phyloP scores from a whole-genome alignment of 164 flowering plant genomes.

The Vitis rotundifolia region DNA sequence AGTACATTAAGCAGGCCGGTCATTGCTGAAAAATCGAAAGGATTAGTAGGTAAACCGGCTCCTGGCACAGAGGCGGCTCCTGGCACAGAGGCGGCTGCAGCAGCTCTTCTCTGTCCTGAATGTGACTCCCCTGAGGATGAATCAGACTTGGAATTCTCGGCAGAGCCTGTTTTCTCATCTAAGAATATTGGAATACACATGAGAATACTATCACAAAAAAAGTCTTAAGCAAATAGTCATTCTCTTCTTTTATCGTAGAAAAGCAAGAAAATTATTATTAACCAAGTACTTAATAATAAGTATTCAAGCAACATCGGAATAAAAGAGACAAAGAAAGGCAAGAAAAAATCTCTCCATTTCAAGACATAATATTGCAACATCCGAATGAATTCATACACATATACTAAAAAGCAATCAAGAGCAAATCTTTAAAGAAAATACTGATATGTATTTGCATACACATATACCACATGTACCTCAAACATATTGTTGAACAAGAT shows the following conservation, averaged over 20 bases:
- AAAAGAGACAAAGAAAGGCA: no score
- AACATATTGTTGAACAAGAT: no score
- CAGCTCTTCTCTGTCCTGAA: conserved; percentile 26
- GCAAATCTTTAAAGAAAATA: no score
- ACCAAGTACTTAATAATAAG: not conserved
- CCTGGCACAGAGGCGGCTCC: conserved; percentile 30
- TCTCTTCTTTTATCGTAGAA: not conserved
- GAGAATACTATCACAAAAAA: conserved; percentile 3
- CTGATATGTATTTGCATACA: no score
- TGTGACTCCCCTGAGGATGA: conserved; percentile 29
- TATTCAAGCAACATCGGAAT: no score
- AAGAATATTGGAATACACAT: not conserved
- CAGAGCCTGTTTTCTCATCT: conserved; percentile 35
- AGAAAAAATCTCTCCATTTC: no score
- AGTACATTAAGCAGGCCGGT: conserved; percentile 72
- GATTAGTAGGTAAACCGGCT: conserved; percentile 45
- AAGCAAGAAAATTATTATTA: not conserved
- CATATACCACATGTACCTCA: no score
- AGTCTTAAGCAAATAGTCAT: not conserved
- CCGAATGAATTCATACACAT: no score
- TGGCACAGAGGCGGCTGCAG: conserved; percentile 20
- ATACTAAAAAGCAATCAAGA: no score
- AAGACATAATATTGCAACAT: no score
- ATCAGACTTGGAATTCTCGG: conserved; percentile 35
- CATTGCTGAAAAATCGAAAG: conserved; percentile 91